These are phyloP conservation scores for Aspergillus ostianus DNA, from an alignment of 495 filamentous ascomycete species.

Conservation along the genomic window DNA sequence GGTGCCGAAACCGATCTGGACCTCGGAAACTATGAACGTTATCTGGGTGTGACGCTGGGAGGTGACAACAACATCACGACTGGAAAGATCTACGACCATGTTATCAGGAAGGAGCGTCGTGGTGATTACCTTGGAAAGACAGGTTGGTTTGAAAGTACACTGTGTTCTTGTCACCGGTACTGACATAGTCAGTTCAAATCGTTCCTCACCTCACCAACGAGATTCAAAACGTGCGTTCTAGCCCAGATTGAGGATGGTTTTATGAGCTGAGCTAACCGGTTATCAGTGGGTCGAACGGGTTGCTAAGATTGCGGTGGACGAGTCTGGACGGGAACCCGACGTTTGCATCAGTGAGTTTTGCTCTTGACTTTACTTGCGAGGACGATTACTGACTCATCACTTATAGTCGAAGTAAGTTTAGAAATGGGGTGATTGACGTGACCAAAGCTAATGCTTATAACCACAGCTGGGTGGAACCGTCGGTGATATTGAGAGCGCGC, in stretches of 20 bases:
- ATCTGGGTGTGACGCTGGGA: slow-evolving; percentile 68
- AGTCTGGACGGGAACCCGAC: slow-evolving; percentile 76
- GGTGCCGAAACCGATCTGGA: slow-evolving; percentile 88
- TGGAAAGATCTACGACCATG: slow-evolving; percentile 89
- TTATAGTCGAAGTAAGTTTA: slow-evolving; percentile 17
- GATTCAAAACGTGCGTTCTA: slow-evolving; percentile 62
- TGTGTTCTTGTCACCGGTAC: not conserved
- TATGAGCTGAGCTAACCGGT: slow-evolving; percentile 4
- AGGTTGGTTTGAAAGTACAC: not conserved
- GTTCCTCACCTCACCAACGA: slow-evolving; percentile 89
- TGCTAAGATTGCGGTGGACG: slow-evolving; percentile 82
- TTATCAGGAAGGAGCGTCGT: slow-evolving; percentile 73
- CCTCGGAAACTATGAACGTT: slow-evolving; percentile 93
- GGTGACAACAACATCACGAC: slow-evolving; percentile 91
- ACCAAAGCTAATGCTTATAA: slow-evolving; percentile 8
- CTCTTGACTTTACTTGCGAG: not conserved
- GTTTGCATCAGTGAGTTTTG: slow-evolving; percentile 78
- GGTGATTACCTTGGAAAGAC: slow-evolving; percentile 91
- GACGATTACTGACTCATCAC: not conserved
- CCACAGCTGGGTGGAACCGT: slow-evolving; percentile 65
- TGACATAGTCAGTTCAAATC: slow-evolving; percentile 61
- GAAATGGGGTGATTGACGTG: not conserved
- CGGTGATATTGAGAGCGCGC: slow-evolving; percentile 87
- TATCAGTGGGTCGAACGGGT: slow-evolving; percentile 77
- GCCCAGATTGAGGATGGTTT: not conserved